phyloP scores from a whole-genome alignment of 1,284 basidiomycete species.

The Ustilago shanxiensis region DNA sequence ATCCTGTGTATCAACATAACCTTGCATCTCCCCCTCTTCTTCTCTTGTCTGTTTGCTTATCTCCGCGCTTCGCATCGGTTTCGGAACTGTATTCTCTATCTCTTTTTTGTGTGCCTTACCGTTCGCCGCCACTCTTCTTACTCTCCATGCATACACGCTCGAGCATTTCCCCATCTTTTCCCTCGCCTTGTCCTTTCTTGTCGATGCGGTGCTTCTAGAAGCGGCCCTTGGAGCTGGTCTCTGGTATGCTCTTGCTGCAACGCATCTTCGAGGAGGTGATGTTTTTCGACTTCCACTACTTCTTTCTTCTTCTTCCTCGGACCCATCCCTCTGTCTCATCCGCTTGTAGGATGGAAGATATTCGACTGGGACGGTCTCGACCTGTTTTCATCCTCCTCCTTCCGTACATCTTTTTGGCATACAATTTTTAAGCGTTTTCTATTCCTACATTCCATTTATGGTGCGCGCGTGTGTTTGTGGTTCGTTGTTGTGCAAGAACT shows the following conservation, averaged over 20 bases:
- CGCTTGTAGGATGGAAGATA: neutral
- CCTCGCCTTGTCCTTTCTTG: slow-evolving; percentile 1
- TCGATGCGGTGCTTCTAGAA: neutral
- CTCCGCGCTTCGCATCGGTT: slow-evolving; percentile 6
- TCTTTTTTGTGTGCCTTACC: neutral
- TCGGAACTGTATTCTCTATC: slow-evolving; percentile 39
- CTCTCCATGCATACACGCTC: slow-evolving; percentile 27
- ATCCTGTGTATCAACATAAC: slow-evolving; percentile 40
- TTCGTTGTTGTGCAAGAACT: slow-evolving; percentile 66
- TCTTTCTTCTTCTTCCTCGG: neutral
- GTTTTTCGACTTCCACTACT: slow-evolving; percentile 1
- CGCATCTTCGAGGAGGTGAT: neutral
- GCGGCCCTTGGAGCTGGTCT: slow-evolving; percentile 17
- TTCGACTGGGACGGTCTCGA: slow-evolving; percentile 10
- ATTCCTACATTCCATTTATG: neutral
- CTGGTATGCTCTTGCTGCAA: neutral
- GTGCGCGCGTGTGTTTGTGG: neutral
- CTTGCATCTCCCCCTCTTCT: slow-evolving; percentile 19
- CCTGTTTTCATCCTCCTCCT: neutral
- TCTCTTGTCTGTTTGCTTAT: neutral
- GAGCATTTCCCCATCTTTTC: slow-evolving; percentile 15
- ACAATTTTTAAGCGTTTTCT: neutral
- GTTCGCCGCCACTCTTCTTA: neutral
- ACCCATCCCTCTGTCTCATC: slow-evolving; percentile 13
- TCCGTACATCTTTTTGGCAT: neutral